Percentiles rank a stretch among this genome's conserved stretches.
These are phyloP conservation scores for Hypoxylon trugodes DNA, from an alignment of 495 filamentous ascomycete genomes.

Conservation along the genomic window DNA sequence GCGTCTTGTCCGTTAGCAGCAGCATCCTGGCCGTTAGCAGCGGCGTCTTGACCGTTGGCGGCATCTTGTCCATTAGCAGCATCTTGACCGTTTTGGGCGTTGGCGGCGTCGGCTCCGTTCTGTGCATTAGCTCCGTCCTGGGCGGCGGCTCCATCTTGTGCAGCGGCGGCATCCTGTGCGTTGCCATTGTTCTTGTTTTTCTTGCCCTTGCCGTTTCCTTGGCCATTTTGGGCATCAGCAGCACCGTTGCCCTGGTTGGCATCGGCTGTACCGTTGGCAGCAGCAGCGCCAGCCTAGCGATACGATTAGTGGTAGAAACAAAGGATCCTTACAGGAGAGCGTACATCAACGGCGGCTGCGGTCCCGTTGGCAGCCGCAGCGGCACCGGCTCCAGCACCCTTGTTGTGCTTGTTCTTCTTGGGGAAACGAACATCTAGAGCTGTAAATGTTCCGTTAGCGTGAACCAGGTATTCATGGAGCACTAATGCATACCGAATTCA, in stretches of 20 bases:
- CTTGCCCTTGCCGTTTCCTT: conserved; percentile 9
- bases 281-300: conserved; percentile 18
- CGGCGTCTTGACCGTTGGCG: conserved; percentile 1
- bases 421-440: conserved; percentile 33
- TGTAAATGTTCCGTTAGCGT: conserved; percentile 4
- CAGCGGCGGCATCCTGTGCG: conserved; percentile 9
- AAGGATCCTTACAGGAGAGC: neutral
- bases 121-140: neutral
- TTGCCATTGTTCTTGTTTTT: conserved; percentile 10
- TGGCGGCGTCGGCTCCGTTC: neutral
- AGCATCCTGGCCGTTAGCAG: conserved; percentile 6
- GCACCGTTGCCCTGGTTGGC: conserved; percentile 1
- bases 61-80: neutral
- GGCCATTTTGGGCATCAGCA: too few relatives aligned
- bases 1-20: too few relatives aligned
- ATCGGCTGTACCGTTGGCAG: conserved; percentile 25
- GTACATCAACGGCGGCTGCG: conserved; percentile 17
- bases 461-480: neutral
- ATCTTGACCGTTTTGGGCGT: neutral
- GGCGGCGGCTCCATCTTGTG: conserved; percentile 6
- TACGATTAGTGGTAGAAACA: conserved; percentile 10
- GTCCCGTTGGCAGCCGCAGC: conserved; percentile 33
- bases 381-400: conserved; percentile 3
- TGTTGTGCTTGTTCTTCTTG: conserved; percentile 23
- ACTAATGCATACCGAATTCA: conserved; percentile 14